These are phyloP conservation scores for Escallonia rubra DNA, from an alignment of 129 eudicot genomes.

Conservation along the genomic window DNA sequence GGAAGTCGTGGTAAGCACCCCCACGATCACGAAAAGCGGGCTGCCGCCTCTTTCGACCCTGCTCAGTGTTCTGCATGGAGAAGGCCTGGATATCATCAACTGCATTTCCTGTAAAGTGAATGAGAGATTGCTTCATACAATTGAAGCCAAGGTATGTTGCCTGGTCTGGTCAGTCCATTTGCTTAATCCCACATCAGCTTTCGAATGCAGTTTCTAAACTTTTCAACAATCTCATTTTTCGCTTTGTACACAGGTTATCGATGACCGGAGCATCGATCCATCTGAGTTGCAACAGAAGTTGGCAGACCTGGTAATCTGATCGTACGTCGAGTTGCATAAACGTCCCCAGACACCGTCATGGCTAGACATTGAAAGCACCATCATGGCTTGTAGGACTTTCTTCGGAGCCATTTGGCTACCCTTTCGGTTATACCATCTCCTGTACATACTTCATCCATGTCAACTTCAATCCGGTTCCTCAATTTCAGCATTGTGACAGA, in stretches of 20 bases:
- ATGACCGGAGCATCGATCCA: constrained; percentile 7
- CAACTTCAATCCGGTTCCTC: too few species aligned
- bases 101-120: constrained; percentile 14
- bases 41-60: constrained; percentile 11
- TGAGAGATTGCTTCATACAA: constrained; percentile 11
- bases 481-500: too few species aligned
- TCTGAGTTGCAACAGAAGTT: constrained; percentile 10
- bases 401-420: too few species aligned
- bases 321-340: too few species aligned
- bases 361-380: too few species aligned
- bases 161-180: background rate
- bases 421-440: too few species aligned
- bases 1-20: background rate
- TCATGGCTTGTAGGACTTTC: too few species aligned
- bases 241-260: background rate
- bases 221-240: background rate
- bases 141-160: constrained; percentile 8
- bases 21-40: background rate
- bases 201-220: too few species aligned
- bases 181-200: background rate
- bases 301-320: background rate
- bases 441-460: too few species aligned
- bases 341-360: too few species aligned
- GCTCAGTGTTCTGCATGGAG: constrained; percentile 7
- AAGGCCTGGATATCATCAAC: constrained; percentile 10